A percentile compares a stretch with the other conserved stretches of the same genome.
These are phyloP conservation scores for Leccinum longicurvipes DNA, from an alignment of 768 basidiomycete species.

Conservation along the genomic window DNA sequence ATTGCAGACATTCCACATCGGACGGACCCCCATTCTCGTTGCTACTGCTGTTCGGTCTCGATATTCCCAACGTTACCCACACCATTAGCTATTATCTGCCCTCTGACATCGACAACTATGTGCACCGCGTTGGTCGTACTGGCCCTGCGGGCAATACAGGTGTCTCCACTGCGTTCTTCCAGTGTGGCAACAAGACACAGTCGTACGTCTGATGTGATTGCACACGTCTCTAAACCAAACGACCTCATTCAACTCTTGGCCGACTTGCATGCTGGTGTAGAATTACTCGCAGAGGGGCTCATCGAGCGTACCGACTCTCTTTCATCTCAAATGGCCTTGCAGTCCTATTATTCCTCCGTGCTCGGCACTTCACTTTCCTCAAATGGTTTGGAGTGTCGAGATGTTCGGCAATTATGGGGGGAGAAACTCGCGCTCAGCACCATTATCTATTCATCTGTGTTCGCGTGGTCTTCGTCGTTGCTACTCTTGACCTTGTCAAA, in stretches of 20 bases:
- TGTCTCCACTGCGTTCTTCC: slow-evolving; percentile 93
- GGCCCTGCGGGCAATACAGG: slow-evolving; percentile 99
- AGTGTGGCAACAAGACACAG: slow-evolving; percentile 84
- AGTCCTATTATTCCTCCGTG: slow-evolving; percentile 62
- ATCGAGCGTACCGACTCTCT: slow-evolving; percentile 55
- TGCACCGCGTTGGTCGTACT: slow-evolving; percentile 96
- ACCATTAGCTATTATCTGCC: slow-evolving; percentile 98
- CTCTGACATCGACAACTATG: slow-evolving; percentile 97
- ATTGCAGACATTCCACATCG: slow-evolving; percentile 90
- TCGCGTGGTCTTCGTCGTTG: too few species aligned
- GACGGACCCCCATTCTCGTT: slow-evolving; percentile 92
- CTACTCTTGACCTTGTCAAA: too few species aligned
- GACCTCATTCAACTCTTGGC: slow-evolving; percentile 30
- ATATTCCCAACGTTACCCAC: slow-evolving; percentile 98
- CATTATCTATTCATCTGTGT: too few species aligned
- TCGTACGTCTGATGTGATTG: slow-evolving; percentile 42
- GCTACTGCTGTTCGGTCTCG: slow-evolving; percentile 97
- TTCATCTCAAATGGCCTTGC: slow-evolving; percentile 57
- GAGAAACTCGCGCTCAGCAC: too few species aligned
- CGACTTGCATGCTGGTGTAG: slow-evolving; percentile 38
- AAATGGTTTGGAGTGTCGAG: too few species aligned
- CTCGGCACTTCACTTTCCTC: too few species aligned
- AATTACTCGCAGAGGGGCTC: slow-evolving; percentile 54
- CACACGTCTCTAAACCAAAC: slow-evolving; percentile 24
- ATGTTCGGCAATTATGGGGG: too few species aligned